These are phyloP conservation scores for Blastobotrys capitulatus DNA, from an alignment of 1,139 yeast species.

Conservation along the genomic window DNA sequence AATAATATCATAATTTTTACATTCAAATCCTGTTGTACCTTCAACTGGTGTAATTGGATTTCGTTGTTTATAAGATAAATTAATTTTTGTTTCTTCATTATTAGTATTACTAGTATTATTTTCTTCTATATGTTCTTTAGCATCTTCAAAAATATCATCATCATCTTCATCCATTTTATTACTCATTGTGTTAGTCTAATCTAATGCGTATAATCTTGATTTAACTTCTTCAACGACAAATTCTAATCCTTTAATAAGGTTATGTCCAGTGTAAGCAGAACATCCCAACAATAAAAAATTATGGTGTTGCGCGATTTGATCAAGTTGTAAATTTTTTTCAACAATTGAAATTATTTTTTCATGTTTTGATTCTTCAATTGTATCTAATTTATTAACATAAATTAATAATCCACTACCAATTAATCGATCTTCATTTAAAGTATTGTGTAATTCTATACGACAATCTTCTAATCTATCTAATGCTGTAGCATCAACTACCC, in stretches of 20 bases:
- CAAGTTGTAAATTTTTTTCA: slow-evolving; percentile 28
- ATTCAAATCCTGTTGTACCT: slow-evolving; percentile 12
- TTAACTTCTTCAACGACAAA: slow-evolving; percentile 45
- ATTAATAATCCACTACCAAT: slow-evolving; percentile 53
- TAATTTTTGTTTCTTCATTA: neutral
- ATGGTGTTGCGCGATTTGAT: slow-evolving; percentile 44
- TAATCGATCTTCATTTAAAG: slow-evolving; percentile 61
- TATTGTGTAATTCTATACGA: slow-evolving; percentile 54
- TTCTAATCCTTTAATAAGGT: slow-evolving; percentile 42
- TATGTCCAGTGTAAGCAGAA: slow-evolving; percentile 56
- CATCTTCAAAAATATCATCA: slow-evolving; percentile 29
- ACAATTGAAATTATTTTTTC: slow-evolving; percentile 21
- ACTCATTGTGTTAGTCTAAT: slow-evolving; percentile 17
- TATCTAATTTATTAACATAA: slow-evolving; percentile 41
- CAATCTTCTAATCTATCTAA: slow-evolving; percentile 61
- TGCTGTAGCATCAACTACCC: slow-evolving; percentile 82
- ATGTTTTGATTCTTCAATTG: slow-evolving; percentile 35
- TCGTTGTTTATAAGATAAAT: slow-evolving; percentile 18
- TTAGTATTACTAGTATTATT: neutral
- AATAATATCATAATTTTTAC: slow-evolving; percentile 35
- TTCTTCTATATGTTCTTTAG: slow-evolving; percentile 17
- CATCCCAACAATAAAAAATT: slow-evolving; percentile 39
- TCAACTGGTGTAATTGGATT: slow-evolving; percentile 22
- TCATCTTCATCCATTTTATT: slow-evolving; percentile 23
- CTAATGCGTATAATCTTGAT: slow-evolving; percentile 35